Percentiles rank a stretch among this genome's conserved stretches.
Conservation (phyloP, 2,329 filamentous ascomycete species). For the Fusarium sp. region DNA sequence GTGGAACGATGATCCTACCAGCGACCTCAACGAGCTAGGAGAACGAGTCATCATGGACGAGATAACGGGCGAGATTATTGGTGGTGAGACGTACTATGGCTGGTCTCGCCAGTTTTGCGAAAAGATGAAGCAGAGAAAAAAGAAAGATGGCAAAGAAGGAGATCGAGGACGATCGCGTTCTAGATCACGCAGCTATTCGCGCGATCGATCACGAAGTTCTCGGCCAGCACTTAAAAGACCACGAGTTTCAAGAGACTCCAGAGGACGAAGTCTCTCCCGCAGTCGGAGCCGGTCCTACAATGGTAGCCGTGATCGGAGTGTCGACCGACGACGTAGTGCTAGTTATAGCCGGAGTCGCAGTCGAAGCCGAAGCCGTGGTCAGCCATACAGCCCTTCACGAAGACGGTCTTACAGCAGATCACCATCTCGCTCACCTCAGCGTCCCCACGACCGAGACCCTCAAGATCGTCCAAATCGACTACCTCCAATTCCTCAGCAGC, state of each 20-base stretch:
- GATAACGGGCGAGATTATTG: conserved; percentile 72
- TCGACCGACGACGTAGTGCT: conserved; percentile 42
- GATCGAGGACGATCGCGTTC: conserved; percentile 55
- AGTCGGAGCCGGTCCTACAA: conserved; percentile 51
- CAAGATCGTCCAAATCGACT: conserved; percentile 34
- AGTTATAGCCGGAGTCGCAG: conserved; percentile 54
- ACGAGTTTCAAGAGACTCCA: conserved; percentile 45
- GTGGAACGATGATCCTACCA: conserved; percentile 61
- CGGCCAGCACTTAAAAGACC: conserved; percentile 52
- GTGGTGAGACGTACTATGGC: conserved; percentile 85
- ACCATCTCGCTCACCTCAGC: conserved; percentile 42
- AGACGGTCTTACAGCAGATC: conserved; percentile 48
- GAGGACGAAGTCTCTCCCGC: conserved; percentile 41
- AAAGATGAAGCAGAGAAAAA: conserved; percentile 76
- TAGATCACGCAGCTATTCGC: conserved; percentile 49
- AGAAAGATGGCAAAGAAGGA: conserved; percentile 46
- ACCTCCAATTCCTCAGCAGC: conserved; percentile 47
- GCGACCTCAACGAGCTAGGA: conserved; percentile 82
- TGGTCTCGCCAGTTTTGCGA: conserved; percentile 87
- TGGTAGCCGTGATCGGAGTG: conserved; percentile 38
- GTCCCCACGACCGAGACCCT: conserved; percentile 34
- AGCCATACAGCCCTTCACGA: conserved; percentile 36
- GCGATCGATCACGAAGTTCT: conserved; percentile 50
- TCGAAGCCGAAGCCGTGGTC: conserved; percentile 34
- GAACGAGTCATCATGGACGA: conserved; percentile 76